These are phyloP conservation scores for Saccharomycopsis sp. DNA, from an alignment of 805 yeast genomes.

Conservation along the genomic window DNA sequence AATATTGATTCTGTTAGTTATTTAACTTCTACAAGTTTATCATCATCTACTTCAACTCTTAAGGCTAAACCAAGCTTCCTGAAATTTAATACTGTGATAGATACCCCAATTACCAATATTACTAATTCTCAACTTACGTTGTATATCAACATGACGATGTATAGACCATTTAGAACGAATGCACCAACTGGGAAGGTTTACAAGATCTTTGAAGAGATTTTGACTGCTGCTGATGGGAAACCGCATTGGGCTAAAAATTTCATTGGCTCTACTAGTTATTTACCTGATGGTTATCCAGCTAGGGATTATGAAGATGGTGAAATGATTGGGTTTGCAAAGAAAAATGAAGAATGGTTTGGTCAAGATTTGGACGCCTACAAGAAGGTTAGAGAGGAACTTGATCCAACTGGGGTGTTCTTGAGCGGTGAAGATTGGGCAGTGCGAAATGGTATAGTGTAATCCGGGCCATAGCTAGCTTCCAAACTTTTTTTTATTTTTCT, in stretches of 20 bases:
- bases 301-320: conserved; percentile 50
- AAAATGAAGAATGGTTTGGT: conserved; percentile 75
- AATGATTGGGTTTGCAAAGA: conserved; percentile 72
- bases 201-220: conserved; percentile 68
- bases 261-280: conserved; percentile 44
- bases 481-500: too few species aligned
- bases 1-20: conserved; percentile 31
- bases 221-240: conserved; percentile 76
- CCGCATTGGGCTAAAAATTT: conserved; percentile 99
- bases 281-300: conserved; percentile 23
- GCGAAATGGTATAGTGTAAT: conserved; percentile 60
- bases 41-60: neutral
- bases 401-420: conserved; percentile 77
- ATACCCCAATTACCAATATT: conserved; percentile 38
- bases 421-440: conserved; percentile 75
- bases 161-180: conserved; percentile 79
- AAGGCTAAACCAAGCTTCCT: neutral
- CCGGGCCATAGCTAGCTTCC: too few species aligned
- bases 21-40: neutral
- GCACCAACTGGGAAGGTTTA: conserved; percentile 79
- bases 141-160: conserved; percentile 90
- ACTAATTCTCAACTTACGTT: conserved; percentile 75
- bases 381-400: conserved; percentile 55
- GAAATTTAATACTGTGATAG: conserved; percentile 3
- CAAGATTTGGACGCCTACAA: conserved; percentile 57